A percentile compares a stretch with the other conserved stretches of the same genome.
Conservation (phyloP, 495 filamentous ascomycete genomes). For the Pyrenula aspistea region DNA sequence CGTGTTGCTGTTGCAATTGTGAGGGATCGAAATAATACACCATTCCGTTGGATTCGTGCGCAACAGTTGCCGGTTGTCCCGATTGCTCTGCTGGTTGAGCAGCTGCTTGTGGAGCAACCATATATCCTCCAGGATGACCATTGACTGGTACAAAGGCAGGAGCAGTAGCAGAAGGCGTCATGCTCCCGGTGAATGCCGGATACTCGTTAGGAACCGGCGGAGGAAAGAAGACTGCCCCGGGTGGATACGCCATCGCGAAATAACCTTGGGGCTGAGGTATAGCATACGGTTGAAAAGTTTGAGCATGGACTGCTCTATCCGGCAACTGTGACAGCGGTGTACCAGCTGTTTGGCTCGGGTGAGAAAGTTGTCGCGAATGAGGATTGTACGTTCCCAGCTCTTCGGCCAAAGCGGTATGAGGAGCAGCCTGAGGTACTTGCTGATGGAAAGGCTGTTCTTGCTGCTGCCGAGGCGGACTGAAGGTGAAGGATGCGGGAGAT, state of each 20-base stretch:
- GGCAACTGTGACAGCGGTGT: slow-evolving; percentile 92
- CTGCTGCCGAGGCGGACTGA: slow-evolving; percentile 57
- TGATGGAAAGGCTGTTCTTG: slow-evolving; percentile 82
- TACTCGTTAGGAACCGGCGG: slow-evolving; percentile 12
- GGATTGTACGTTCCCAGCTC: slow-evolving; percentile 33
- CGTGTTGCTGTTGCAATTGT: slow-evolving; percentile 43
- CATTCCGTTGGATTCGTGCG: slow-evolving; percentile 87
- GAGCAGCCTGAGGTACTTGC: slow-evolving; percentile 63
- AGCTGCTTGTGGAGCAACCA: slow-evolving; percentile 28
- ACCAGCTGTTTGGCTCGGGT: slow-evolving; percentile 64
- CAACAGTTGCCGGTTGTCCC: slow-evolving; percentile 57
- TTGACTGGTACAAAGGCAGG: slow-evolving; percentile 41
- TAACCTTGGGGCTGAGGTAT: slow-evolving; percentile 45
- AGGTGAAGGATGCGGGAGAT: slow-evolving; percentile 58
- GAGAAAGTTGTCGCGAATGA: slow-evolving; percentile 61
- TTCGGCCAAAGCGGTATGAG: slow-evolving; percentile 42
- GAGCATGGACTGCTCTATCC: slow-evolving; percentile 85
- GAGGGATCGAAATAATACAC: slow-evolving; percentile 85
- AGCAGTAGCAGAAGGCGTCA: slow-evolving; percentile 29
- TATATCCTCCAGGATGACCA: slow-evolving; percentile 30
- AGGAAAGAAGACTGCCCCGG: slow-evolving; percentile 43
- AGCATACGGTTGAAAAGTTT: slow-evolving; percentile 73
- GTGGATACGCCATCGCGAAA: slow-evolving; percentile 46
- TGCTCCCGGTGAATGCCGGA: neutral
- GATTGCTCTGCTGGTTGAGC: slow-evolving; percentile 29